Evolutionary conservation across 2,329 filamentous ascomycete genomes (phyloP).

Genomic region (Monosporascus sp.): DNA sequence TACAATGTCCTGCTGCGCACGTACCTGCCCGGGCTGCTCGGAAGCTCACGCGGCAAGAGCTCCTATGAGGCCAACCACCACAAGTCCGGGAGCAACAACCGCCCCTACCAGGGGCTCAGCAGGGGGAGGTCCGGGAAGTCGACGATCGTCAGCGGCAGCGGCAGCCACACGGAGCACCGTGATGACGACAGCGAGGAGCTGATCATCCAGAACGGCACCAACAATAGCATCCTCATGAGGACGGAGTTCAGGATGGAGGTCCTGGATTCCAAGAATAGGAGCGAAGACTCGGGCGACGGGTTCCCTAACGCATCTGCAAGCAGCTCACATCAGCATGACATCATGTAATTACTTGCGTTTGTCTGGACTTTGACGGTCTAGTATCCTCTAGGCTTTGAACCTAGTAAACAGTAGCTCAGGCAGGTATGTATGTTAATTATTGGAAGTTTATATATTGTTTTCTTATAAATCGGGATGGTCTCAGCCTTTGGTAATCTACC

Average conservation of each 20-base stretch:
- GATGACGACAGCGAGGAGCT: conserved; percentile 3
- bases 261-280: not conserved
- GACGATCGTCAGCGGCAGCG: not conserved
- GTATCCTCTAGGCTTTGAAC: no score
- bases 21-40: conserved; percentile 1
- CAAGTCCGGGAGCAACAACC: not conserved
- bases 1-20: conserved; percentile 2
- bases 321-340: no score
- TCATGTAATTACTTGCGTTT: no score
- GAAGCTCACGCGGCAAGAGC: not conserved
- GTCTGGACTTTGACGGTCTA: no score
- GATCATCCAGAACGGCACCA: not conserved
- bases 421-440: no score
- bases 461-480: no score
- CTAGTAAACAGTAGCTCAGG: no score
- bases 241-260: conserved; percentile 3
- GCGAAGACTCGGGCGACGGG: no score
- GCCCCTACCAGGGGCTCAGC: not conserved
- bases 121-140: not conserved
- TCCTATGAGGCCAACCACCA: not conserved
- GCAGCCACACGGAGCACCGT: not conserved
- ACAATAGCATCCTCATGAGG: not conserved
- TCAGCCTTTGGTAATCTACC: no score
- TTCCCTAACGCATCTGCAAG: no score
- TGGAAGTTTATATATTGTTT: no score